Evolutionary conservation across 2,329 filamentous ascomycete genomes (phyloP).

Genomic region (Penicillium janthinellum): DNA sequence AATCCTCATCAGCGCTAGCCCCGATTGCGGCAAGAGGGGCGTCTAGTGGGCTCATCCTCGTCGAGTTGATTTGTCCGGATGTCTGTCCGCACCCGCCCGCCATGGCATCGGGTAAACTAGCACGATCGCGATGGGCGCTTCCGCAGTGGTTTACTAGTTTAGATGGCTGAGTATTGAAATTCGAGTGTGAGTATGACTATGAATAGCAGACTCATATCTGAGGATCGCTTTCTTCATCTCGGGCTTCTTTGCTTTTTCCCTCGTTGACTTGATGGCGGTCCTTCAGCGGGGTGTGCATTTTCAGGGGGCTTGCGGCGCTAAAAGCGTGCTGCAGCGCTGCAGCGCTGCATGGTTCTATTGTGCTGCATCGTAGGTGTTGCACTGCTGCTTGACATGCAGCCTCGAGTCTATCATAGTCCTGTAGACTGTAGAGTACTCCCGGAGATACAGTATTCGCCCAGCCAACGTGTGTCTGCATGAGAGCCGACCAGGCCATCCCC

Average conservation of each 20-base stretch:
- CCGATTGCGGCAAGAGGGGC: background rate
- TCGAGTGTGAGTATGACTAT: too few species aligned
- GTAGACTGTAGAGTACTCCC: background rate
- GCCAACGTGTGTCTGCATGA: background rate
- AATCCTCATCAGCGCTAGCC: background rate
- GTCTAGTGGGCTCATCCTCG: background rate
- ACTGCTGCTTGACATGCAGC: background rate
- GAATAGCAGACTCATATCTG: background rate
- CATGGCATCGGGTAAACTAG: slow-evolving; percentile 4
- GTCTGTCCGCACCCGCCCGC: background rate
- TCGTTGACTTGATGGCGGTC: background rate
- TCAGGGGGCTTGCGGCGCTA: background rate
- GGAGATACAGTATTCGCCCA: background rate
- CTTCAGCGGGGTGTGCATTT: background rate
- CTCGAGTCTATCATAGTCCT: background rate
- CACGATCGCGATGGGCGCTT: background rate
- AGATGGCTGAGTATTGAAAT: too few species aligned
- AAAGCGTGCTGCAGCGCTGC: background rate
- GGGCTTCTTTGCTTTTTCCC: background rate
- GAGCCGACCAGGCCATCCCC: background rate
- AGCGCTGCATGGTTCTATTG: background rate
- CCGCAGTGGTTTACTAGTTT: background rate
- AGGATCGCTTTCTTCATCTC: background rate
- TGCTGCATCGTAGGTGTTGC: background rate
- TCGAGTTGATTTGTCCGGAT: background rate